These are phyloP conservation scores for Umbilicaria muhlenbergii DNA, from an alignment of 495 filamentous ascomycete genomes.

Conservation along the genomic window DNA sequence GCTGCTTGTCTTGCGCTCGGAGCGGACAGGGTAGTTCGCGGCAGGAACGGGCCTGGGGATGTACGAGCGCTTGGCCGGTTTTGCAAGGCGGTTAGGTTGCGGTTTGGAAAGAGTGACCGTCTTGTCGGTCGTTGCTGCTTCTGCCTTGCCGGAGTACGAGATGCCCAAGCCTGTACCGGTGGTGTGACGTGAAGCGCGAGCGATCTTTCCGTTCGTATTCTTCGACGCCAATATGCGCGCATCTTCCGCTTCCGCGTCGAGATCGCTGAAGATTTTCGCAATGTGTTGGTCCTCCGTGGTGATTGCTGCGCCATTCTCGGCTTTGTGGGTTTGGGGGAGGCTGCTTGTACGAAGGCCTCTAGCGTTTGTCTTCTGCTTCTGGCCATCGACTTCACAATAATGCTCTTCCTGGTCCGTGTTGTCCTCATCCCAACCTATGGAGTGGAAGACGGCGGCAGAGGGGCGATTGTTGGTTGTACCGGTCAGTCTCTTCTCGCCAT, in stretches of 20 bases:
- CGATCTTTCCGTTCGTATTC: background rate
- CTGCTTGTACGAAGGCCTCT: background rate
- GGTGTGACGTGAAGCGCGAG: too few relatives aligned
- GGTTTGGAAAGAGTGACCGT: background rate
- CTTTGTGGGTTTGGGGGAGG: too few relatives aligned
- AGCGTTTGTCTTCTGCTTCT: background rate
- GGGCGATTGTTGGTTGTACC: too few relatives aligned
- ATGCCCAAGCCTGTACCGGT: slow-evolving; percentile 6
- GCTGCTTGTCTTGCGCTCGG: slow-evolving; percentile 1
- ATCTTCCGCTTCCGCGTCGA: too few relatives aligned
- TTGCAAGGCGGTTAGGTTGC: slow-evolving; percentile 8
- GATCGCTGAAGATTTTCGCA: too few relatives aligned
- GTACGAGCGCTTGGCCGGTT: background rate
- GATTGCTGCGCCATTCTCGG: too few relatives aligned
- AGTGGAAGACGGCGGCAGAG: slow-evolving; percentile 2
- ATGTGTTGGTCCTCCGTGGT: too few relatives aligned
- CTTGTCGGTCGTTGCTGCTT: slow-evolving; percentile 2
- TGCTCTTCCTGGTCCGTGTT: background rate
- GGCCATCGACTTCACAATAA: background rate
- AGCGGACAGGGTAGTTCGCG: background rate
- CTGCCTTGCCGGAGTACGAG: slow-evolving; percentile 7
- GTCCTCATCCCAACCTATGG: slow-evolving; percentile 9
- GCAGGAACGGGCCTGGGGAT: slow-evolving; percentile 2
- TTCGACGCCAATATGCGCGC: too few relatives aligned
- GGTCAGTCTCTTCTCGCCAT: slow-evolving; percentile 2